Percentiles rank a stretch among this genome's conserved stretches.
These are phyloP conservation scores for Carnegiea gigantea DNA, from an alignment of 179 eudicot genomes.

Conservation along the genomic window DNA sequence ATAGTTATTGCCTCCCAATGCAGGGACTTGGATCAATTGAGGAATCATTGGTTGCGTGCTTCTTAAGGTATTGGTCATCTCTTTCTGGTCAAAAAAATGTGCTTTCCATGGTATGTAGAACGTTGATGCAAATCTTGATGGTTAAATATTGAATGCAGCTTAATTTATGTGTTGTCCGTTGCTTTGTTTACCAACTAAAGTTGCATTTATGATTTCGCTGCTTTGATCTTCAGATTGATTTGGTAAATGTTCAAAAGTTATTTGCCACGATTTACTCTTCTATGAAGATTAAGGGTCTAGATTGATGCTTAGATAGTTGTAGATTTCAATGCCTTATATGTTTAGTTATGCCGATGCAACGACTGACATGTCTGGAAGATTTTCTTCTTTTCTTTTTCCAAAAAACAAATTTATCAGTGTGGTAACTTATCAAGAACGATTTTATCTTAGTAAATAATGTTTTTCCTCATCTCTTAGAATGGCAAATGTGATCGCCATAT, in stretches of 20 bases:
- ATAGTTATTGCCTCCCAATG: not conserved
- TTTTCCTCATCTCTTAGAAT: too few relatives aligned
- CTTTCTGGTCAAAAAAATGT: not conserved
- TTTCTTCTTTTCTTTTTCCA: too few relatives aligned
- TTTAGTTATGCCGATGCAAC: not conserved
- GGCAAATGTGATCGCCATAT: too few relatives aligned
- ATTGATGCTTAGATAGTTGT: not conserved
- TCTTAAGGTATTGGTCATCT: not conserved
- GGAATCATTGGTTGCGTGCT: constrained; percentile 3
- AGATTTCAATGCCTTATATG: not conserved
- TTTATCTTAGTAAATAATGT: too few relatives aligned
- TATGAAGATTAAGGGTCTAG: not conserved
- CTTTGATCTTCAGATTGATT: not conserved
- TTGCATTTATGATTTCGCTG: not conserved
- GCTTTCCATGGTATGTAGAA: not conserved
- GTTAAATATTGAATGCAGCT: not conserved
- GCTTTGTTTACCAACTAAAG: not conserved
- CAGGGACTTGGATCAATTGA: not conserved
- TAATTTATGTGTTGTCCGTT: not conserved
- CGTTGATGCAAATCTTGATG: not conserved
- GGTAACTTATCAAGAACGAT: too few relatives aligned
- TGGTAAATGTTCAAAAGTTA: not conserved
- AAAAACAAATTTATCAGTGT: too few relatives aligned
- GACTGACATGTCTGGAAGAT: too few relatives aligned
- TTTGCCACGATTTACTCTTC: too few relatives aligned